Conservation (phyloP, 345 rosid species). For the Acer saccharum region DNA sequence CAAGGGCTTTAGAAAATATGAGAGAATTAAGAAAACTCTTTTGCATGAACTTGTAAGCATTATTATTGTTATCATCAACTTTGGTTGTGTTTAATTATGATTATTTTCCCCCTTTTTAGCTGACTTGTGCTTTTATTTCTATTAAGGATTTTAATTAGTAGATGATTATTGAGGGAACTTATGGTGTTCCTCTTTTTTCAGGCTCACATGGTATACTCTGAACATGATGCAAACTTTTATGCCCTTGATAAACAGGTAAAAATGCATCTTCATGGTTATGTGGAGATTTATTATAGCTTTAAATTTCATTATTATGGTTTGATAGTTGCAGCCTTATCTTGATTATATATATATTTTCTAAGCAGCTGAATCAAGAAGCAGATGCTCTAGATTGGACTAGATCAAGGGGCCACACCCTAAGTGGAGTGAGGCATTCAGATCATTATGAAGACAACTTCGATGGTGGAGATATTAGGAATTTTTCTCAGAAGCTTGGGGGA, state of each 20-base stretch:
- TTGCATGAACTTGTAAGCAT: conserved; percentile 88
- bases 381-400: conserved; percentile 88
- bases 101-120: not conserved
- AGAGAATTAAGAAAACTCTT: conserved; percentile 84
- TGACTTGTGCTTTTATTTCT: not conserved
- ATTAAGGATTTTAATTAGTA: not conserved
- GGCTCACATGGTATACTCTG: conserved; percentile 96
- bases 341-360: conserved; percentile 6
- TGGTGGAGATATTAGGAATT: conserved; percentile 29
- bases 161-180: not conserved
- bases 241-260: conserved; percentile 86
- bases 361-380: conserved; percentile 88
- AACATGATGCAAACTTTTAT: conserved; percentile 84
- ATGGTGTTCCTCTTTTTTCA: conserved; percentile 33
- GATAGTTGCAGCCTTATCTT: conserved; percentile 4
- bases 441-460: conserved; percentile 44
- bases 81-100: not conserved
- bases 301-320: conserved; percentile 14
- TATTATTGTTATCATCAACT: not conserved
- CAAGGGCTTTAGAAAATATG: conserved; percentile 95
- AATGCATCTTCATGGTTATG: not conserved
- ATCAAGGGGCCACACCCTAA: conserved; percentile 71
- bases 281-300: not conserved
- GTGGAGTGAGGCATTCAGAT: conserved; percentile 34
- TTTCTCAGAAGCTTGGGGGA: conserved; percentile 76